Evolutionary conservation across 2,329 filamentous ascomycete species (phyloP), one percentile per base, ranked within the genome.

Genomic region (Diplodia seriata): DNA sequence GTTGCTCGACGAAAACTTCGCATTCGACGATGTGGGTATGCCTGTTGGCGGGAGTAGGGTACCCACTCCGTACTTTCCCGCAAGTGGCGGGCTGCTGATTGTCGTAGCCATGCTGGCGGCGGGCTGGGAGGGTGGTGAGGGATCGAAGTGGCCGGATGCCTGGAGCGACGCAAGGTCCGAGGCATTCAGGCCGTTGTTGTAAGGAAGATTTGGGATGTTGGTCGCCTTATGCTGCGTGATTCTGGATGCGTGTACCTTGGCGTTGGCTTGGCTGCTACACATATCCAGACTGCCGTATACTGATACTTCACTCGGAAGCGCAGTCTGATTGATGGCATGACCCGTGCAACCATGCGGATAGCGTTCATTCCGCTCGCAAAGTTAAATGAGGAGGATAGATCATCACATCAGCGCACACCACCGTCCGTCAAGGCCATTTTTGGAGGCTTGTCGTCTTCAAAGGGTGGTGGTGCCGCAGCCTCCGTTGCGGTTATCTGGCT

Each of bases 41-140:
- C 82, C 85, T 0, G 75, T 84, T 4, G 85, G 85, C 6, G 84
- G 84, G 0, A 77, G 79, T 4, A 78, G 83, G 51, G 86, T 87
- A 9, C 80, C 85, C 1, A 87, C 86, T 33, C 86, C 86, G 11
- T 88, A 88, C 74, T 86, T 88, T 68, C 86, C 86, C 0, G 82
- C 81, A 23, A 80, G 81, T 43, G 80, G 83, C 2, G 80, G 80
- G 1, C 76, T 88, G 68, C 70, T 88, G 71, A 73, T 86, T 38
- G 84, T 84, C 0, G 77, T 85, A 68, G 85, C 83, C 2, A 86
- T 87, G 84, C 83, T 87, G 82, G 83, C 84, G 12, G 85, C 84
- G 1, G 86, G 75, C 1, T 87, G 86, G 85, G 85, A 87, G 71
- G 83, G 80, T 1, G 74, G 73, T 56, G 78, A 80, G n/a, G 83